Conservation (phyloP, 2,329 filamentous ascomycete genomes). For the Daldinia sp. region DNA sequence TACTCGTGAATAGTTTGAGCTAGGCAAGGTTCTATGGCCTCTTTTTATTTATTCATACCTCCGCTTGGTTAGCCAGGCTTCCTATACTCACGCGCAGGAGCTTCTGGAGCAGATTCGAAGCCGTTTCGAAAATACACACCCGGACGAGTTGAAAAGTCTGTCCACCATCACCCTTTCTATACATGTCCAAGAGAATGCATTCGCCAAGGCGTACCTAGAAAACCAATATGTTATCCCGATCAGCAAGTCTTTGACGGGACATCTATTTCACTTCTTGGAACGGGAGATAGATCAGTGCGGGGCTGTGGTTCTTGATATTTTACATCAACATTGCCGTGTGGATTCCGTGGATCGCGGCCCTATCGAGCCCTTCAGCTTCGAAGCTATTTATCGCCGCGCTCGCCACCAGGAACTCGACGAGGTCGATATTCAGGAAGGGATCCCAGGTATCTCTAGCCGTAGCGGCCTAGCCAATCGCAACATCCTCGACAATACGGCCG, state of each 20-base stretch:
- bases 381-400: constrained; percentile 66
- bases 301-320: constrained; percentile 76
- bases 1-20: constrained; percentile 70
- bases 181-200: constrained; percentile 78
- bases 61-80: constrained; percentile 76
- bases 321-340: constrained; percentile 68
- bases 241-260: constrained; percentile 84
- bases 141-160: constrained; percentile 81
- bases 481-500: constrained; percentile 62
- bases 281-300: constrained; percentile 85
- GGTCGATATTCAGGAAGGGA: constrained; percentile 69
- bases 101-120: constrained; percentile 75
- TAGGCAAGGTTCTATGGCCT: constrained; percentile 89
- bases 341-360: constrained; percentile 67
- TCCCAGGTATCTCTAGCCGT: constrained; percentile 63
- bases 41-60: constrained; percentile 94
- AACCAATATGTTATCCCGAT: constrained; percentile 91
- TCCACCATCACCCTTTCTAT: constrained; percentile 76
- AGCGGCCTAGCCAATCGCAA: constrained; percentile 69
- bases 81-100: constrained; percentile 73
- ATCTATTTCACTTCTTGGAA: constrained; percentile 88
- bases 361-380: constrained; percentile 69
- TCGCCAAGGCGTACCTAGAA: constrained; percentile 81
- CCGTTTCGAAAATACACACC: constrained; percentile 79
- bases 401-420: constrained; percentile 70